Evolutionary conservation across 257 asterid genomes (phyloP).

Genomic region (Voacanga thouarsii): DNA sequence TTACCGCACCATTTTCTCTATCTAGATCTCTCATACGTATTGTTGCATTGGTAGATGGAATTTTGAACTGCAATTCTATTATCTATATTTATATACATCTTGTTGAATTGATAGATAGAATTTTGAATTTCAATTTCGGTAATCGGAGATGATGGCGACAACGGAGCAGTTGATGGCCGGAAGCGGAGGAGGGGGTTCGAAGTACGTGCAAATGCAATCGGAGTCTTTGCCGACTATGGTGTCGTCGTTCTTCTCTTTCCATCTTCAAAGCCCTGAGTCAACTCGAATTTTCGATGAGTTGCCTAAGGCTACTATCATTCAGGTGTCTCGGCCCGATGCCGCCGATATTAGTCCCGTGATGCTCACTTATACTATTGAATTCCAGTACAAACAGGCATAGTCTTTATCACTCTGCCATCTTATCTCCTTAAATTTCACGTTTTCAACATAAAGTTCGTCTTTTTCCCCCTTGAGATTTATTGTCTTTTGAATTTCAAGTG

Average conservation of each 20-base stretch:
- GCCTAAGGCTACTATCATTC: conserved; percentile 65
- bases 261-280: conserved; percentile 38
- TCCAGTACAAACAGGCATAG: conserved; percentile 65
- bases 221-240: conserved; percentile 53
- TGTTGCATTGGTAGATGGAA: too few relatives aligned
- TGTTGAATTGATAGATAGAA: background rate
- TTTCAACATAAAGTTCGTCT: background rate
- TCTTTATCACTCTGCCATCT: background rate
- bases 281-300: conserved; percentile 71
- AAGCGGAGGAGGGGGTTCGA: conserved; percentile 28
- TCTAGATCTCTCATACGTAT: background rate
- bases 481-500: background rate
- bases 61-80: background rate
- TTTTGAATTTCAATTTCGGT: background rate
- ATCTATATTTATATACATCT: too few relatives aligned
- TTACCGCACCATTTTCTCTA: background rate
- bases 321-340: conserved; percentile 86
- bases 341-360: conserved; percentile 83
- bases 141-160: conserved; percentile 48
- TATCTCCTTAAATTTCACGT: conserved; percentile 6
- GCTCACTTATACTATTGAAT: conserved; percentile 77
- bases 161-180: conserved; percentile 60
- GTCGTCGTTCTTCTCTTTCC: conserved; percentile 47
- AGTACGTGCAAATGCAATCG: conserved; percentile 50
- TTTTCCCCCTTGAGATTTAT: background rate